These are phyloP conservation scores for Curvularia spicifera DNA, from an alignment of 2,329 filamentous ascomycete genomes.

Conservation along the genomic window DNA sequence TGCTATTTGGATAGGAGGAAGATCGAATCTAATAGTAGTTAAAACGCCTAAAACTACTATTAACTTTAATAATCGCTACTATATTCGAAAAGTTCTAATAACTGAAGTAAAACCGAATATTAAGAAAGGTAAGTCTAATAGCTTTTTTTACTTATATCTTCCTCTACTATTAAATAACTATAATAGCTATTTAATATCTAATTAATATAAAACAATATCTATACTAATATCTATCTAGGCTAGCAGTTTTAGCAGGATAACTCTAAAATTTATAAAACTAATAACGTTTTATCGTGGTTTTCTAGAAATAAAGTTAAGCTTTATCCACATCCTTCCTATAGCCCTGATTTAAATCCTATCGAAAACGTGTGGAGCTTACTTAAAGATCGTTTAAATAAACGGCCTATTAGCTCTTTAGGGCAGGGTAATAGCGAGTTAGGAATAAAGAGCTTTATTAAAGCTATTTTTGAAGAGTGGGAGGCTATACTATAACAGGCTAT, in stretches of 20 bases:
- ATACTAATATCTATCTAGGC: background rate
- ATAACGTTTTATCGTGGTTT: background rate
- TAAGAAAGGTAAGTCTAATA: background rate
- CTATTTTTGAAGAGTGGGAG: no score
- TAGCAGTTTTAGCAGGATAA: background rate
- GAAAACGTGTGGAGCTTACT: no score
- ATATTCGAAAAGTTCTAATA: no score
- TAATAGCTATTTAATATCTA: background rate
- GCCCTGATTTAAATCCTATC: background rate
- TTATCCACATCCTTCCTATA: background rate
- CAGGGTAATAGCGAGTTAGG: no score
- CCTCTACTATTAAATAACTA: background rate
- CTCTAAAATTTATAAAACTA: background rate
- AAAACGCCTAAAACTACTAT: no score
- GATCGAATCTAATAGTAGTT: no score
- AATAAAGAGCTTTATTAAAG: no score
- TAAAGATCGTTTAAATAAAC: background rate
- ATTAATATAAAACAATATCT: background rate
- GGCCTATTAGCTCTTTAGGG: background rate
- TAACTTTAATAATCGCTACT: no score
- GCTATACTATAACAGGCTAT: no score
- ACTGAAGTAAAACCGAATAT: no score
- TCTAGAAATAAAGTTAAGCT: background rate
- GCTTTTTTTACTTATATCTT: no score
- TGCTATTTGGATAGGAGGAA: no score